Evolutionary conservation across 192 early-diverging fungal genomes (phyloP), one percentile per base, ranked within the genome.

Genomic region (Coemansia sp.): DNA sequence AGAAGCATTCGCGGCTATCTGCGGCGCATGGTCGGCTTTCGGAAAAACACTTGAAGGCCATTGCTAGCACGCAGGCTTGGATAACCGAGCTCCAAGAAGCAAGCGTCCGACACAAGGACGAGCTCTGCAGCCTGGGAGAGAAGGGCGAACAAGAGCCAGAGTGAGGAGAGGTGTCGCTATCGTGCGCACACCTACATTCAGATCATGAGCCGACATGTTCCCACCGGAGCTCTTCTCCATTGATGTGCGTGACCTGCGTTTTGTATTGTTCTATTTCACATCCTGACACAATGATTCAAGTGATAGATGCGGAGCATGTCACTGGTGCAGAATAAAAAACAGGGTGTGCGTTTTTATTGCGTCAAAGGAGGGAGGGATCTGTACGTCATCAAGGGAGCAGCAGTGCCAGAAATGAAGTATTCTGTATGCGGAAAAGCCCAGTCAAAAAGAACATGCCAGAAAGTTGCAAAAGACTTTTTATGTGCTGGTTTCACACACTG

Each of bases 1-100:
- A 40, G 32, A 64, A 19, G 38, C 78, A 75, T 37, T n/a, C 39
- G 22, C 69, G 48, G 49, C 73, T 75, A 51, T 55, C 20, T 14
- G 61, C 63, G 13, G 42, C 65, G 22, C 72, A 74, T 56, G 54
- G 25, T 49, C 69, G 69, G 22, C 69, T 81, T 32, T n/a, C 20
- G 9, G 63, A 69, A 55, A 63, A 68, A 41, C 79, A 75, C 43
- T 39, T 43, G 13, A 56, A 51, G n/a, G 79, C 79, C 22, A 72
- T 81, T 56, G 74, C 73, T 70, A 81, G 79, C 61, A 81, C 79
- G 42, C 73, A 75, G 74, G 79, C 79, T 38, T 81, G 79, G 79
- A 56, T 81, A 51, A 63, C 66, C 45, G 79, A 81, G 74, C 79
- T 81, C 46, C 73, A 76, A 63, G 65, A 65, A 16, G 63, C 74